Percentiles rank a stretch among this genome's conserved stretches.
phyloP scores from a whole-genome alignment of 352 stramenopile species.

The Elongisporangium undulatum region DNA sequence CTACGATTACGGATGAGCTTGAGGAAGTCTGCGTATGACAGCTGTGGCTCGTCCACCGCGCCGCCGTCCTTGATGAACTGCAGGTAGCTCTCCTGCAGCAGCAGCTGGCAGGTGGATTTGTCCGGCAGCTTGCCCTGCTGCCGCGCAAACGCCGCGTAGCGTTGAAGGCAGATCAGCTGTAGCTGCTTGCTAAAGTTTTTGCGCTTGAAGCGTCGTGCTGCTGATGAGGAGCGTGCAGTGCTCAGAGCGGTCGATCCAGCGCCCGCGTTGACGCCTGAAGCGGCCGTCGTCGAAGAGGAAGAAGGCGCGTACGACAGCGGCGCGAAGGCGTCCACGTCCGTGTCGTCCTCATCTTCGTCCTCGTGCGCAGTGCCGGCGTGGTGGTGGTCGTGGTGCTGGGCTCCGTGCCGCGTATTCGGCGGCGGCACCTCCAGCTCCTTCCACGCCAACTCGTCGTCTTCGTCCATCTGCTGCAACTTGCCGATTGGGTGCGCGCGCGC shows the following conservation, averaged over 20 bases:
- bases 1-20: constrained; percentile 69
- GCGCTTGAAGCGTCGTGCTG: constrained; percentile 35
- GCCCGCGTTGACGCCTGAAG: neutral
- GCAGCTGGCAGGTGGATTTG: constrained; percentile 37
- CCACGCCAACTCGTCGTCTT: constrained; percentile 41
- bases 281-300: neutral
- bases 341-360: constrained; percentile 3
- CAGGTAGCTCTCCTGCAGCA: constrained; percentile 48
- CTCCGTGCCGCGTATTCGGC: neutral
- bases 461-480: constrained; percentile 21
- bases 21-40: constrained; percentile 53
- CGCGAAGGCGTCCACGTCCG: constrained; percentile 36
- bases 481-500: neutral
- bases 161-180: constrained; percentile 52
- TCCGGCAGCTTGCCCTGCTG: constrained; percentile 31
- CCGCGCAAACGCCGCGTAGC: constrained; percentile 41
- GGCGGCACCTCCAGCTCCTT: constrained; percentile 23
- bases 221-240: neutral
- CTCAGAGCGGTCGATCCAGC: neutral
- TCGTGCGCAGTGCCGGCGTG: constrained; percentile 12
- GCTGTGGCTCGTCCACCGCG: constrained; percentile 33
- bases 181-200: constrained; percentile 72
- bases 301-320: neutral
- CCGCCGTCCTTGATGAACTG: constrained; percentile 55
- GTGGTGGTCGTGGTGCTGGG: neutral